A percentile compares a stretch with the other conserved stretches of the same genome.
Conservation (phyloP, 768 basidiomycete species). For the Sporobolomyces phaffii region DNA sequence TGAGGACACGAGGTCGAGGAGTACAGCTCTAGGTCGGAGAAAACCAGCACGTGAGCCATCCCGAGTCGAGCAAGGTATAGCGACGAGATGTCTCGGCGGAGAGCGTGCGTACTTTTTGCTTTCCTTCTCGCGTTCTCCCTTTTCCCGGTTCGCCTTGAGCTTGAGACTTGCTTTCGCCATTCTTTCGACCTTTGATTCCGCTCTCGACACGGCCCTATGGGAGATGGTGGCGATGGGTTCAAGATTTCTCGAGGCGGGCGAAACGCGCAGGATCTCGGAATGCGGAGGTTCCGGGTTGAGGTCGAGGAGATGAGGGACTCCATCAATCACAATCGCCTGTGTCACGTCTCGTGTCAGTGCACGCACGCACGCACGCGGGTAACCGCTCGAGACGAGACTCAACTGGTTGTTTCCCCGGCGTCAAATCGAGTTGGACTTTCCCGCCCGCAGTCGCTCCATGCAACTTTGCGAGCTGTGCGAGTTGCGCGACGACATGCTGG, state of each 20-base stretch:
- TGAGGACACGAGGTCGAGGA: constrained; percentile 10
- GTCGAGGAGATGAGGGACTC: constrained; percentile 13
- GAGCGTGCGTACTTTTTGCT: constrained; percentile 25
- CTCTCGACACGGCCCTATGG: constrained; percentile 11
- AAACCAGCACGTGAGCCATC: no score
- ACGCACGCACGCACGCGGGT: constrained; percentile 23
- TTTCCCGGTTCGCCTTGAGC: constrained; percentile 15
- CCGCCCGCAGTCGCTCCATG: neutral
- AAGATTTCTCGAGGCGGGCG: neutral
- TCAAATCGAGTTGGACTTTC: constrained; percentile 1
- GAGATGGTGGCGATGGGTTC: constrained; percentile 16
- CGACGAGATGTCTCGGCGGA: no score
- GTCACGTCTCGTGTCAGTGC: neutral
- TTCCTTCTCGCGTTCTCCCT: constrained; percentile 25
- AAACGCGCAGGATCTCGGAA: constrained; percentile 6
- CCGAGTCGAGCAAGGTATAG: neutral
- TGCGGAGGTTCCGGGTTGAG: constrained; percentile 26
- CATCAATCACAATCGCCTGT: constrained; percentile 21
- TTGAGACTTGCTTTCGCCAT: neutral
- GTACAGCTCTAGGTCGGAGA: constrained; percentile 34
- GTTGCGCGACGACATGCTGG: constrained; percentile 17
- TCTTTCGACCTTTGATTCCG: neutral
- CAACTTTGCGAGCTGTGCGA: constrained; percentile 7
- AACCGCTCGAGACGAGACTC: no score
- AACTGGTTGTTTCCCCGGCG: neutral